These are phyloP conservation scores for Calcarisporium arbuscula DNA, from an alignment of 2,329 filamentous ascomycete species.

Conservation along the genomic window DNA sequence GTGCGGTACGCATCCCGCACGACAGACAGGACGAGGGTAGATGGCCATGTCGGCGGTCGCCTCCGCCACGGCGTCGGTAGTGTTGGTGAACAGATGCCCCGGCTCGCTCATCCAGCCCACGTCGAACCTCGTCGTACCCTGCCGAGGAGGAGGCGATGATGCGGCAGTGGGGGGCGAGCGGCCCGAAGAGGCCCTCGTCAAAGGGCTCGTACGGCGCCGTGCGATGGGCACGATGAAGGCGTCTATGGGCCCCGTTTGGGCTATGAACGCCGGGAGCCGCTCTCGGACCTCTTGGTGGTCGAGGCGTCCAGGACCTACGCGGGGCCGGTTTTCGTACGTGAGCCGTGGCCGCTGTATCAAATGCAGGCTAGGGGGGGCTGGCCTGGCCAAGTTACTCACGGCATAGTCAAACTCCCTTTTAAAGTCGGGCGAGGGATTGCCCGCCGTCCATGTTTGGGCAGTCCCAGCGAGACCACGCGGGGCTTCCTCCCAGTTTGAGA, in stretches of 20 bases:
- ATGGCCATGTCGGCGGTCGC: conserved; percentile 44
- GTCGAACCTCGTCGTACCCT: conserved; percentile 41
- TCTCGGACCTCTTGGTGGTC: conserved; percentile 29
- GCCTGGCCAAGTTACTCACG: too few species aligned
- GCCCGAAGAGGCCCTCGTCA: conserved; percentile 34
- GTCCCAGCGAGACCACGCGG: too few species aligned
- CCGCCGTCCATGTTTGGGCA: too few species aligned
- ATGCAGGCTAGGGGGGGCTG: too few species aligned
- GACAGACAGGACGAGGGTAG: conserved; percentile 24
- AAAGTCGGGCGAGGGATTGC: too few species aligned
- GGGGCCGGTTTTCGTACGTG: too few species aligned
- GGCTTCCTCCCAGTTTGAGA: too few species aligned
- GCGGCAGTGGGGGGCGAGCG: conserved; percentile 33
- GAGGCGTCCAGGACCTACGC: conserved; percentile 25
- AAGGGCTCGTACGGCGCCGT: conserved; percentile 43
- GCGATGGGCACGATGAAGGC: conserved; percentile 44
- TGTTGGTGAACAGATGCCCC: conserved; percentile 48
- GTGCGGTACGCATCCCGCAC: conserved; percentile 37
- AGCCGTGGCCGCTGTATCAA: too few species aligned
- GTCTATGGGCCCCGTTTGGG: conserved; percentile 33
- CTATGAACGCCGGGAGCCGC: conserved; percentile 28
- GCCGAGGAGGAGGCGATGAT: conserved; percentile 41
- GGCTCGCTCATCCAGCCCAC: conserved; percentile 33
- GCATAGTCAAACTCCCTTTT: too few species aligned
- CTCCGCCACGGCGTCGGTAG: conserved; percentile 45